These are phyloP conservation scores for Camelina sativa DNA, from an alignment of 345 rosid genomes.

Conservation along the genomic window DNA sequence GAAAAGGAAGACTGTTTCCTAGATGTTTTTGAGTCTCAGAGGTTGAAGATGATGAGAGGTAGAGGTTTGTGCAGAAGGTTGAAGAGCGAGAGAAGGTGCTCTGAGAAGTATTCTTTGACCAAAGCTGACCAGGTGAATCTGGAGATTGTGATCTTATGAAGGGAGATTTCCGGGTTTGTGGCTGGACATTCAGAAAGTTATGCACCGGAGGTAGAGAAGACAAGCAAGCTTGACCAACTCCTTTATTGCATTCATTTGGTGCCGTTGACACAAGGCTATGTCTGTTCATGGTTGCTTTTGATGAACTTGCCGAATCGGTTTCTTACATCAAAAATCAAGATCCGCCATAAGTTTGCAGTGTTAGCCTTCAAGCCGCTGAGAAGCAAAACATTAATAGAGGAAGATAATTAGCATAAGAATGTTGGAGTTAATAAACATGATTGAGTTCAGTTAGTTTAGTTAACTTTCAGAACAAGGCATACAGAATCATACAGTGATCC, in stretches of 20 bases:
- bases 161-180: constrained; percentile 50
- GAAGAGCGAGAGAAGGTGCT: constrained; percentile 70
- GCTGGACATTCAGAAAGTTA: constrained; percentile 45
- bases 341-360: neutral
- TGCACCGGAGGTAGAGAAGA: constrained; percentile 41
- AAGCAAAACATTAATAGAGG: constrained; percentile 1
- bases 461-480: constrained; percentile 31
- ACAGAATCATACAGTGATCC: constrained; percentile 14
- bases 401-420: constrained; percentile 1
- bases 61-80: constrained; percentile 79
- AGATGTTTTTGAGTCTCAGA: constrained; percentile 62
- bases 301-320: constrained; percentile 21
- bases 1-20: constrained; percentile 74
- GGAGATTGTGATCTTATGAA: constrained; percentile 51
- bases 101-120: constrained; percentile 49
- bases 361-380: constrained; percentile 13
- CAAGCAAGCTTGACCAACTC: constrained; percentile 44
- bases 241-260: constrained; percentile 47
- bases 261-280: constrained; percentile 43
- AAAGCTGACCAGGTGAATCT: constrained; percentile 47
- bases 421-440: neutral
- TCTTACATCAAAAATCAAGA: constrained; percentile 31
- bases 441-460: neutral
- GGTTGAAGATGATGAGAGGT: constrained; percentile 75
- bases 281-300: constrained; percentile 43